Percentiles rank a stretch among this genome's conserved stretches.
These are phyloP conservation scores for Alternaria atra DNA, from an alignment of 2,329 filamentous ascomycete species.

Conservation along the genomic window DNA sequence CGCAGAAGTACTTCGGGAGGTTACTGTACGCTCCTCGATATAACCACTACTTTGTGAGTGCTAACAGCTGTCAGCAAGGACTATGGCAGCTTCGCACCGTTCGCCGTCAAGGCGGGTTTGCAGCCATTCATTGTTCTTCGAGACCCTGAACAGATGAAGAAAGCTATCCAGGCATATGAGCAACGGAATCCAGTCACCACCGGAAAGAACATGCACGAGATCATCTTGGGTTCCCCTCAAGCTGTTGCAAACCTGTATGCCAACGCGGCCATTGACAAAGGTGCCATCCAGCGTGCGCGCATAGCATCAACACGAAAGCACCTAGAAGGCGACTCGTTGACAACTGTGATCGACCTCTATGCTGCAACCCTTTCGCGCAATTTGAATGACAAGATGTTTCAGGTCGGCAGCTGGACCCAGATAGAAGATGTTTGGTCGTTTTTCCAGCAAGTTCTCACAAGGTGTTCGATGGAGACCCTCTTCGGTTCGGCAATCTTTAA, in stretches of 20 bases:
- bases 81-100: constrained; percentile 34
- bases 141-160: constrained; percentile 32
- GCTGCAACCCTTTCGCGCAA: constrained; percentile 30
- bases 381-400: constrained; percentile 44
- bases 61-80: constrained; percentile 31
- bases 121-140: constrained; percentile 32
- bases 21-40: constrained; percentile 26
- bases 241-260: constrained; percentile 13
- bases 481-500: constrained; percentile 39
- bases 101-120: constrained; percentile 32
- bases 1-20: constrained; percentile 35
- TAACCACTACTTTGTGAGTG: neutral
- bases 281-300: constrained; percentile 12
- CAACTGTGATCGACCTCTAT: constrained; percentile 25
- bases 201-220: constrained; percentile 19
- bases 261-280: neutral
- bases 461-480: constrained; percentile 34
- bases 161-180: constrained; percentile 22
- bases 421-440: constrained; percentile 46
- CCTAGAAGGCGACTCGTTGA: constrained; percentile 24
- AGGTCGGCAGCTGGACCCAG: constrained; percentile 38
- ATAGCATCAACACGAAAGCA: constrained; percentile 20
- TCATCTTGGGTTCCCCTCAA: constrained; percentile 25
- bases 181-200: constrained; percentile 10
- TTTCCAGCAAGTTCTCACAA: constrained; percentile 37